phyloP scores from a whole-genome alignment of 192 early-diverging fungal genomes.

The Chytriomyces confervae region DNA sequence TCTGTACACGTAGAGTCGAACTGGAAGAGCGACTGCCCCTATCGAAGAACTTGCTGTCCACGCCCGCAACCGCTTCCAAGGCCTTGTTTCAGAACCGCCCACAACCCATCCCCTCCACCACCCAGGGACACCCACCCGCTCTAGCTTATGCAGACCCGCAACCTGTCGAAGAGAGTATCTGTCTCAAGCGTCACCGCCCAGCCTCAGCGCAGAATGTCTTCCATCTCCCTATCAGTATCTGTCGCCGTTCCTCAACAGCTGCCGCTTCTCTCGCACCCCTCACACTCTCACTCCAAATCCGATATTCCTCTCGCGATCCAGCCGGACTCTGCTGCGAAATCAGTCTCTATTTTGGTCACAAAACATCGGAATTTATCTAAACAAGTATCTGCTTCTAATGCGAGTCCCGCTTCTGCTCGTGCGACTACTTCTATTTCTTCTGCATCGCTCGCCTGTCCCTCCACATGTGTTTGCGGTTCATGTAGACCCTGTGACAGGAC shows the following conservation, averaged over 20 bases:
- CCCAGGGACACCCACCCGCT: too few species aligned
- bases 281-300: not conserved
- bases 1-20: not conserved
- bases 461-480: not conserved
- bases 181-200: too few species aligned
- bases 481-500: not conserved
- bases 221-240: too few species aligned
- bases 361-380: too few species aligned
- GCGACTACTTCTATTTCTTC: not conserved
- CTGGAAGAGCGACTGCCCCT: not conserved
- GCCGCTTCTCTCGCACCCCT: not conserved
- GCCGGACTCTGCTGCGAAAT: not conserved
- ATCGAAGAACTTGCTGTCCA: not conserved
- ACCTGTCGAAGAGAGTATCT: too few species aligned
- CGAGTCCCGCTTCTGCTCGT: not conserved
- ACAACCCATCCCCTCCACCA: too few species aligned
- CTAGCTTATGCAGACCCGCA: too few species aligned
- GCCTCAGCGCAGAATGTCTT: too few species aligned
- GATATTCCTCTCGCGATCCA: not conserved
- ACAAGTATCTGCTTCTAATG: too few species aligned
- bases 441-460: not conserved
- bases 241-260: not conserved
- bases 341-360: not conserved
- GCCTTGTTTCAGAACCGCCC: too few species aligned
- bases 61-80: not conserved